Evolutionary conservation across 352 stramenopile species (phyloP).

Genomic region (Pythium chondricola): DNA sequence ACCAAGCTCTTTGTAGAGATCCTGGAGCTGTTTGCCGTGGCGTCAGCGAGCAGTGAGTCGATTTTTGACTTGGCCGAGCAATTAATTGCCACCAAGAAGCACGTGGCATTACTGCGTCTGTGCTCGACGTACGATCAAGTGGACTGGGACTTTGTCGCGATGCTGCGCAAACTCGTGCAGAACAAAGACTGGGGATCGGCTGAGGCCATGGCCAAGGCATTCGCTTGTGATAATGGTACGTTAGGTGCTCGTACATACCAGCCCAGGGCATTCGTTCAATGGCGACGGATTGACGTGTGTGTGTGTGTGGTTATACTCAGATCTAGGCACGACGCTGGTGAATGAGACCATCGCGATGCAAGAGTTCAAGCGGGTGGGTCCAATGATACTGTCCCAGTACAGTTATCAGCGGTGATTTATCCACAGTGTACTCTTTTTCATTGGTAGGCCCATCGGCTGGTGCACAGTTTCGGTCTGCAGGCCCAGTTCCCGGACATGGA

Average conservation of each 20-base stretch:
- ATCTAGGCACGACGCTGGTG: conserved; percentile 35
- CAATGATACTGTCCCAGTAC: conserved; percentile 12
- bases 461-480: conserved; percentile 43
- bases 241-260: too few species aligned
- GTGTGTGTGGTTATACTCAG: conserved; percentile 11
- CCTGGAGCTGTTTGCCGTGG: conserved; percentile 49
- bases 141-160: conserved; percentile 26
- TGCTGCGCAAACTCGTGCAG: conserved; percentile 32
- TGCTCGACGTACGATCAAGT: conserved; percentile 24
- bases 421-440: neutral
- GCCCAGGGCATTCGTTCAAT: too few species aligned
- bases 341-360: conserved; percentile 40
- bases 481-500: conserved; percentile 53
- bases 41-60: conserved; percentile 17
- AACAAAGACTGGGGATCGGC: conserved; percentile 59
- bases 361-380: conserved; percentile 63
- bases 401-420: neutral
- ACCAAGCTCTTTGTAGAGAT: conserved; percentile 54
- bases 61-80: conserved; percentile 17
- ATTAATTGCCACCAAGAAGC: conserved; percentile 34
- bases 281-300: neutral
- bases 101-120: conserved; percentile 48
- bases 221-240: too few species aligned
- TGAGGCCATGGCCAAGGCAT: conserved; percentile 39
- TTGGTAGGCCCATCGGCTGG: conserved; percentile 49